These are phyloP conservation scores for Hysterangium stoloniferum DNA, from an alignment of 768 basidiomycete species.

Conservation along the genomic window DNA sequence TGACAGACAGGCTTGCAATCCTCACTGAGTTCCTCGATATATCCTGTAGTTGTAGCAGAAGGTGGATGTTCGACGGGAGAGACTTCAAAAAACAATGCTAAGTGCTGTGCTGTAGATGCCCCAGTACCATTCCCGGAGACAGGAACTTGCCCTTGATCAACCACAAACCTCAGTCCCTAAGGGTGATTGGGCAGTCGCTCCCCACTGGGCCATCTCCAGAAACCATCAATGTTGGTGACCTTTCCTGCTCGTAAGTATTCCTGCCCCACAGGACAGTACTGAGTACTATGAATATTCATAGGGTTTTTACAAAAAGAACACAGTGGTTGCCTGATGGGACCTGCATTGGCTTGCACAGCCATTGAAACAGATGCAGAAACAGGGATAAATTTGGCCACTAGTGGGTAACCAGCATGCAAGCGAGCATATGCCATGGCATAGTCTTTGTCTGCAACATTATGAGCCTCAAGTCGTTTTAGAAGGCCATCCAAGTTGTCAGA, in stretches of 20 bases:
- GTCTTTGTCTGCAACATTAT: not conserved
- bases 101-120: not conserved
- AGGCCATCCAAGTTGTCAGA: not conserved
- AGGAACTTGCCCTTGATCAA: not conserved
- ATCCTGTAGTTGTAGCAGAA: not conserved
- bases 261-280: not conserved
- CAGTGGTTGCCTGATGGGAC: not conserved
- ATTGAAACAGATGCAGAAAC: not conserved
- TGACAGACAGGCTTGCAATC: not conserved
- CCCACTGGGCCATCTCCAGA: not conserved
- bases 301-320: not conserved
- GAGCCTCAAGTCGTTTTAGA: not conserved
- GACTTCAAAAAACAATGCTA: not conserved
- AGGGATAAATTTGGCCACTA: not conserved
- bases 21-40: not conserved
- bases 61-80: not conserved
- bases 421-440: constrained; percentile 1
- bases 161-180: not conserved
- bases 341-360: not conserved
- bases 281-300: not conserved
- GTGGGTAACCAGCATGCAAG: not conserved
- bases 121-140: not conserved
- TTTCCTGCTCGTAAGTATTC: constrained; percentile 1
- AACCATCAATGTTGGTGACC: not conserved
- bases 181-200: not conserved